These are phyloP conservation scores for Crepidotus variabilis DNA, from an alignment of 768 basidiomycete species.

Conservation along the genomic window DNA sequence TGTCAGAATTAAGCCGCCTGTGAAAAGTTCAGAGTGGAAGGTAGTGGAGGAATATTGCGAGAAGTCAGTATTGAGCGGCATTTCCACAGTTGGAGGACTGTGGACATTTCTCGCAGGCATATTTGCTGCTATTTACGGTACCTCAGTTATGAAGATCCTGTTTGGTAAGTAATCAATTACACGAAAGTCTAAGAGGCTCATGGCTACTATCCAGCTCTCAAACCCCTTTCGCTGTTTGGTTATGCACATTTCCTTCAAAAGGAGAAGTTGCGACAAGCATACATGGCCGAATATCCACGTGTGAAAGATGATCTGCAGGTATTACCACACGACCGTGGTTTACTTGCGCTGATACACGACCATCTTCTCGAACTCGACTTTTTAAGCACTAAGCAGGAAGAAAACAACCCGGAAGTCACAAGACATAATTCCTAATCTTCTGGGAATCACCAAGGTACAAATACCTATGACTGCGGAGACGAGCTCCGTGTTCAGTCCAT, in stretches of 20 bases:
- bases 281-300: background rate
- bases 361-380: slow-evolving; percentile 1
- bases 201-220: background rate
- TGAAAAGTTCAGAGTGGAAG: slow-evolving; percentile 5
- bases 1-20: slow-evolving; percentile 7
- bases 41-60: slow-evolving; percentile 12
- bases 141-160: background rate
- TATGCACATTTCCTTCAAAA: background rate
- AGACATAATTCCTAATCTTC: no score
- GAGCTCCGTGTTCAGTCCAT: no score
- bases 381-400: no score
- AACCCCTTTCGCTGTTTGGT: background rate
- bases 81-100: slow-evolving; percentile 15
- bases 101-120: slow-evolving; percentile 14
- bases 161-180: background rate
- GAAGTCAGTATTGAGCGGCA: slow-evolving; percentile 11
- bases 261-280: background rate
- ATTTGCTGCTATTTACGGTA: slow-evolving; percentile 14
- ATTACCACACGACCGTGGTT: background rate
- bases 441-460: no score
- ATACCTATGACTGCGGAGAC: no score
- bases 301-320: background rate
- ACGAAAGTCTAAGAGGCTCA: background rate
- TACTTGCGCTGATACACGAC: background rate
- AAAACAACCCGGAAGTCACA: no score